Percentiles rank a stretch among this genome's conserved stretches.
Conservation (phyloP, 257 asterid genomes). For the Verbascum thapsus region DNA sequence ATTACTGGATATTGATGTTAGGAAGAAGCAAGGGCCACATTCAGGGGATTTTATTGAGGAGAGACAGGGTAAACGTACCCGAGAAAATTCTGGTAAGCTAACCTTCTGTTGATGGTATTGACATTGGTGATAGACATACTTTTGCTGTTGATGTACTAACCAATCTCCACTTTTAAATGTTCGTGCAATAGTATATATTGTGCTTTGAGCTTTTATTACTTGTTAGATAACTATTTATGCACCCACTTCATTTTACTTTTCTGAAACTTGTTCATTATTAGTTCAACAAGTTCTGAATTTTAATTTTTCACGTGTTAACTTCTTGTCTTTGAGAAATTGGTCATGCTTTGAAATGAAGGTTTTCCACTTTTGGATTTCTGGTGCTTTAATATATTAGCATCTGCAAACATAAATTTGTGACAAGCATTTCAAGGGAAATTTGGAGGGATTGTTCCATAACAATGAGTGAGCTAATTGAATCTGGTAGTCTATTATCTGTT, state of each 20-base stretch:
- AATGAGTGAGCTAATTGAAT: neutral
- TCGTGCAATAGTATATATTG: neutral
- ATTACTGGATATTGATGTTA: no score
- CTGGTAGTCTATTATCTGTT: conserved; percentile 15
- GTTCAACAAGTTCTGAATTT: neutral
- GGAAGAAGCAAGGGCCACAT: no score
- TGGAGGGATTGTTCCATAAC: neutral
- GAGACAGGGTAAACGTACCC: no score
- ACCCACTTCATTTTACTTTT: conserved; percentile 8
- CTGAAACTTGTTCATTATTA: neutral
- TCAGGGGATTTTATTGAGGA: no score
- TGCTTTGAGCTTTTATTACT: neutral
- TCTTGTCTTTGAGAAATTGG: conserved; percentile 6
- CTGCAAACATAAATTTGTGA: neutral
- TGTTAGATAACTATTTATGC: neutral
- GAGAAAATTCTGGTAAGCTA: no score
- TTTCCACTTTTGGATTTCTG: conserved; percentile 10
- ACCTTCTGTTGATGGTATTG: no score
- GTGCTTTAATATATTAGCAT: conserved; percentile 12
- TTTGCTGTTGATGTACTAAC: no score
- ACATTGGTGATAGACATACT: no score
- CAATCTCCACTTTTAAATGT: no score
- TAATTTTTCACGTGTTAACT: neutral
- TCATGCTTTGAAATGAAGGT: conserved; percentile 7
- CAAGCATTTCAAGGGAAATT: neutral